Evolutionary conservation across 805 yeast genomes (phyloP), one percentile per base, ranked within the genome.

Genomic region (Lipomyces chichibuensis): DNA sequence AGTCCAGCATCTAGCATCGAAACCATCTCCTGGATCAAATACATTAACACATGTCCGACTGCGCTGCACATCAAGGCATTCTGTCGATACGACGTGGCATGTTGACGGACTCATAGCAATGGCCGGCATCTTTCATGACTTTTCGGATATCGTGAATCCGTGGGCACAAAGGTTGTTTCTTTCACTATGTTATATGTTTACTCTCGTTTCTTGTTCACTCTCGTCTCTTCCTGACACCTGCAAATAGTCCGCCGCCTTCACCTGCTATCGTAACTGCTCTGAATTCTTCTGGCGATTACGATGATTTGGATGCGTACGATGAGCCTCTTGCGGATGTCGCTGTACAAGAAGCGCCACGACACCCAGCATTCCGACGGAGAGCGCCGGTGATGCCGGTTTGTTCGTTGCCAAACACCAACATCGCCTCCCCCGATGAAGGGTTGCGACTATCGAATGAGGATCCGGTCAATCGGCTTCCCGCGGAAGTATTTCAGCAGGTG

Each of bases 131-230:
- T 37, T 37, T 14, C 17, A 37, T 14, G 43, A 37, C 17, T 37
- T 37, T 5, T 13, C 43, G 43, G 43, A 37, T 37, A 37, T 14
- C 43, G 13, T 37, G 14, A 64, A 64, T 57, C 67, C 67, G n/a
- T 64, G 67, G 67, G 49, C 57, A 8, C 67, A 56, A 60, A 64
- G 67, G 67, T 64, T 64, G 33, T 33, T 60, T 29, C 32, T 29
- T 29, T 29, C 32, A 29, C 32, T 1, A 1, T 29, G 32, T 29
- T 29, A 5, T 7, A 5, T 13, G 5, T 2, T 37, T 6, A 14
- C 43, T 35, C 39, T 35, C 17, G 39, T 51, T n/a, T n/a, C 32
- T 29, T 13, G 5, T 2, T 37, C 17, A 14, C 43, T 35, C 39
- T 35, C 17, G 39, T 51, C 60, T 51, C 33, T 60, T 35, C 13